phyloP scores from a whole-genome alignment of 495 filamentous ascomycete species.

The Annulohypoxylon bovei region DNA sequence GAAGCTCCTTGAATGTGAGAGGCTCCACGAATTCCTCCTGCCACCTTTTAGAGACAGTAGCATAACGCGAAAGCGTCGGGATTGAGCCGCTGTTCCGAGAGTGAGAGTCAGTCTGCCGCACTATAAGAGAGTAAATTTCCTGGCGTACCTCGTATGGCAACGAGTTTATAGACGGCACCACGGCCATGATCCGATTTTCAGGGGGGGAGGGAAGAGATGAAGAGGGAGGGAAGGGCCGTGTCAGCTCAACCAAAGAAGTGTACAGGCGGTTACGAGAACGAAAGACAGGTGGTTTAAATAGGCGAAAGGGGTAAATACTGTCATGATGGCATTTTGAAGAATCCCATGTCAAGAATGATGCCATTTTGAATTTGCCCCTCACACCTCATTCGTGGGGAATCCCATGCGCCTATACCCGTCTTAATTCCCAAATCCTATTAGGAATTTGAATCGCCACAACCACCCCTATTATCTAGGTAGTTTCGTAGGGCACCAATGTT shows the following conservation, averaged over 20 bases:
- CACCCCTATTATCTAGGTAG: background rate
- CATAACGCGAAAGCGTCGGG: conserved; percentile 20
- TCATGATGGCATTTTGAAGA: conserved; percentile 25
- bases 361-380: conserved; percentile 31
- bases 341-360: conserved; percentile 29
- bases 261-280: background rate
- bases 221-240: background rate
- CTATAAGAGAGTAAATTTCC: conserved; percentile 32
- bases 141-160: conserved; percentile 43
- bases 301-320: background rate
- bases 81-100: conserved; percentile 1
- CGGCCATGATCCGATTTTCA: conserved; percentile 19
- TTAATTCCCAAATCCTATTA: conserved; percentile 26
- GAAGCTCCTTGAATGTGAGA: conserved; percentile 27
- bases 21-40: conserved; percentile 37
- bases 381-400: conserved; percentile 23
- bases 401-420: conserved; percentile 14
- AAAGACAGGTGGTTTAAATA: conserved; percentile 11
- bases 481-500: background rate
- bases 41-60: conserved; percentile 35
- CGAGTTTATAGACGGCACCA: conserved; percentile 29
- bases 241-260: background rate
- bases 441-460: conserved; percentile 11
- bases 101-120: conserved; percentile 27
- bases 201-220: background rate